These are phyloP conservation scores for Talaromyces sp. DNA, from an alignment of 2,329 filamentous ascomycete genomes.

Conservation along the genomic window DNA sequence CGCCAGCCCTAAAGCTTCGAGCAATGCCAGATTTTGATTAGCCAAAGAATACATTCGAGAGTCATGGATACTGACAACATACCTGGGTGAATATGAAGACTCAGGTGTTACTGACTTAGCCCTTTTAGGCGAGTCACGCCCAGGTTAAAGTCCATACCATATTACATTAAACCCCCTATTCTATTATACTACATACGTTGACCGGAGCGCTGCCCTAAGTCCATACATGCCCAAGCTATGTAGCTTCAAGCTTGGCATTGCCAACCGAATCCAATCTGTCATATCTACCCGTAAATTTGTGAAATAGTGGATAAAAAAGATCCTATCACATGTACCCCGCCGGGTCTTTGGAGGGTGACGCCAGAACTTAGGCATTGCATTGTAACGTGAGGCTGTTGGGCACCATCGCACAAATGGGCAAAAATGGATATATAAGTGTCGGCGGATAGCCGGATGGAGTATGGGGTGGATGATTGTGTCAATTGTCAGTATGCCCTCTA, in stretches of 20 bases:
- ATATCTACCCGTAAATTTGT: not conserved
- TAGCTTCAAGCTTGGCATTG: not conserved
- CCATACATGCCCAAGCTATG: not conserved
- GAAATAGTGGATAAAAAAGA: not conserved
- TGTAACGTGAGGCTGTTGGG: constrained; percentile 12
- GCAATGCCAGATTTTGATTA: not conserved
- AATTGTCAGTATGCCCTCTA: not conserved
- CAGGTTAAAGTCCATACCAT: not conserved
- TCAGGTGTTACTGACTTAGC: not conserved
- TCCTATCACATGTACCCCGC: not conserved
- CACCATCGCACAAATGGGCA: not conserved
- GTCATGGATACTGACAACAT: not conserved
- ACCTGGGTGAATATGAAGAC: not conserved
- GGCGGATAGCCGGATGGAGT: not conserved
- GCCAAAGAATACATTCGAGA: not conserved
- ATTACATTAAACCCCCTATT: not conserved
- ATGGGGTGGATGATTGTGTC: not conserved
- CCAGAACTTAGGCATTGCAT: not conserved
- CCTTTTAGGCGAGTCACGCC: not conserved
- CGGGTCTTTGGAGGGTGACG: not conserved
- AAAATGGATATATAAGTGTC: not conserved
- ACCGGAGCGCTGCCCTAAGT: not conserved
- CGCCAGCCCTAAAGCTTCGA: not conserved
- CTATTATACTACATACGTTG: not conserved
- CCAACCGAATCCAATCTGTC: not conserved